phyloP scores from a whole-genome alignment of 2,329 filamentous ascomycete genomes.

The Alternaria sp. region DNA sequence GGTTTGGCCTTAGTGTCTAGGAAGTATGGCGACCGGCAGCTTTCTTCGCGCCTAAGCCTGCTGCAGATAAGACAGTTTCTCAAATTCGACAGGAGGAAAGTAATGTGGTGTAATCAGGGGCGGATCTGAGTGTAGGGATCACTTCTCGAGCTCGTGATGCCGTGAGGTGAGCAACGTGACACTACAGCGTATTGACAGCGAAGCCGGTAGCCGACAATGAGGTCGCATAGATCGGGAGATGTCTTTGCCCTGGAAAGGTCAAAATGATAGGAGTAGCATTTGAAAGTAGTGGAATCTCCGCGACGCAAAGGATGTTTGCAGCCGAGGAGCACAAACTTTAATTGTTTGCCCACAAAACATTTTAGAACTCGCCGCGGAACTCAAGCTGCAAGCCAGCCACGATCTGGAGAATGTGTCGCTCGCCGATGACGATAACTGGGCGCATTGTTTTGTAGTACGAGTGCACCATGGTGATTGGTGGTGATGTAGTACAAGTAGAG shows the following conservation, averaged over 20 bases:
- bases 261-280: not conserved
- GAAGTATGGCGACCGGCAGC: conserved; percentile 14
- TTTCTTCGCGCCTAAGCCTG: conserved; percentile 16
- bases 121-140: conserved; percentile 26
- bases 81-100: conserved; percentile 24
- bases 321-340: not conserved
- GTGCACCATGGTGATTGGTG: conserved; percentile 9
- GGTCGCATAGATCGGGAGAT: not conserved
- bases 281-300: not conserved
- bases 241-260: not conserved
- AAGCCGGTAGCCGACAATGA: conserved; percentile 10
- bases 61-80: conserved; percentile 20
- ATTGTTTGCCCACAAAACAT: not conserved
- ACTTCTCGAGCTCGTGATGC: conserved; percentile 24
- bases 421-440: conserved; percentile 13
- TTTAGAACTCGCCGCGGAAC: not conserved
- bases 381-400: not conserved
- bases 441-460: conserved; percentile 8
- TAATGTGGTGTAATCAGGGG: conserved; percentile 25
- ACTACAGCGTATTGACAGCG: conserved; percentile 24
- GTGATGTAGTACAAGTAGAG: conserved; percentile 12
- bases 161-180: conserved; percentile 25
- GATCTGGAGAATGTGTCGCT: conserved; percentile 5
- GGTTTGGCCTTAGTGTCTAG: not conserved
- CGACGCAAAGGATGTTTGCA: not conserved